Base-by-base conservation (phyloP, 2,329 filamentous ascomycete genomes). In the Cladobotryum mycophilum region DNA sequence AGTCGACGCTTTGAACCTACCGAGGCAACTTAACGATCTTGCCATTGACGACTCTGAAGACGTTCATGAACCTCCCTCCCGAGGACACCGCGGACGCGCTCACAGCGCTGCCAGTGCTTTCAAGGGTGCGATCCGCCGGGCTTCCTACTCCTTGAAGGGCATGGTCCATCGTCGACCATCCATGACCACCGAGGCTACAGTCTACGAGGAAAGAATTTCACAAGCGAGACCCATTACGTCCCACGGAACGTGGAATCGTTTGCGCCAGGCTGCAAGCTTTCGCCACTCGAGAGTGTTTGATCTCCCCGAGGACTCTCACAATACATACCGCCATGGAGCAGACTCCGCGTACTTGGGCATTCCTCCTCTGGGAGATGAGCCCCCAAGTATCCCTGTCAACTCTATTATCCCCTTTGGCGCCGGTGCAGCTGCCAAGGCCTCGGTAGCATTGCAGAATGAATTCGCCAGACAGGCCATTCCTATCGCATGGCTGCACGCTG, bases 391-490 rank as follows among this genome's bases (percentile, higher is more conserved):
- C 15, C 15, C 15, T 4, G 38, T 20, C 15, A 12, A 41, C n/a
- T 15, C 15, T 12, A 67, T 82, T 52, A 84, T 85, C 25, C 82
- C 82, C 3, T 69, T 69, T 11, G 76, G 82, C 49, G 78, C 75
- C 0, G 81, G 82, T 35, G 78, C 75, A n/a, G 80, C 80, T 2
- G 81, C 81, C 30, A 80, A 82, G 51, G 78, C 81, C 7, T 76
- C 81, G 0, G 80, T 78, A 3, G 81, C 79, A 11, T 71, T 80
- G 50, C 79, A 83, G 57, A 81, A 82, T 57, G 76, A 81, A 47
- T 72, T 69, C 42, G 57, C 73, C 4, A 62, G 66, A 40, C 54
- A 69, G 64, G 44, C 67, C 5, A 49, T 67, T 2, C 64, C 73
- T 30, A 72, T 70, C 38, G 68, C 71, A 45, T 73, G 74, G 66